Evolutionary conservation across 1,284 basidiomycete species (phyloP).

Genomic region (Ustilago curta): DNA sequence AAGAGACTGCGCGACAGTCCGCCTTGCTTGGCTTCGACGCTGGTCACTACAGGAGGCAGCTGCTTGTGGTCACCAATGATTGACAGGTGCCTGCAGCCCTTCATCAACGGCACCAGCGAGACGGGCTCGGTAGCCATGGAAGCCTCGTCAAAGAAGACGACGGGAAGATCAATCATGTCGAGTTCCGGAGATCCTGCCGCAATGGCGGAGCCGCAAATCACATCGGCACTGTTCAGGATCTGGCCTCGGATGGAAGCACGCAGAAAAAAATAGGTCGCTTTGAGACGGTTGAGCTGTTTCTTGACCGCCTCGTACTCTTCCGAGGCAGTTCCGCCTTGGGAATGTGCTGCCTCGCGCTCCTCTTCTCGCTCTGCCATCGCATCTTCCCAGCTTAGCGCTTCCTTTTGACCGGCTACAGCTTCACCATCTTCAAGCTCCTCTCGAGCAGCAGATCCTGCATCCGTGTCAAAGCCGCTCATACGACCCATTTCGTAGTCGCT

Average conservation of each 20-base stretch:
- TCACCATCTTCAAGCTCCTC: constrained; percentile 52
- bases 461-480: constrained; percentile 7
- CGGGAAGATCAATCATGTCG: constrained; percentile 82
- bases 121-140: constrained; percentile 92
- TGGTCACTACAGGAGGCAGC: constrained; percentile 86
- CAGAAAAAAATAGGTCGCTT: constrained; percentile 58
- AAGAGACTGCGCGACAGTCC: constrained; percentile 86
- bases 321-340: constrained; percentile 19
- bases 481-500: constrained; percentile 36
- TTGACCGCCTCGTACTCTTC: constrained; percentile 50
- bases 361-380: constrained; percentile 27
- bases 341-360: constrained; percentile 22
- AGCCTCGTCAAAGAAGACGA: constrained; percentile 93
- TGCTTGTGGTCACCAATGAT: constrained; percentile 97
- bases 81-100: constrained; percentile 79
- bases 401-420: constrained; percentile 1
- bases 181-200: constrained; percentile 49
- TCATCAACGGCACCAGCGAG: constrained; percentile 71
- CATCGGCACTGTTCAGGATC: constrained; percentile 69
- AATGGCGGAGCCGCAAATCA: constrained; percentile 69
- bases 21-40: constrained; percentile 72
- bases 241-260: constrained; percentile 66
- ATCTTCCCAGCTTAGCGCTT: constrained; percentile 42
- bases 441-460: constrained; percentile 52
- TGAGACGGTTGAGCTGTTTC: constrained; percentile 52